Percentiles rank a stretch among this genome's conserved stretches.
phyloP scores from a whole-genome alignment of 163 green algal species.

The Prototheca stagnorum region DNA sequence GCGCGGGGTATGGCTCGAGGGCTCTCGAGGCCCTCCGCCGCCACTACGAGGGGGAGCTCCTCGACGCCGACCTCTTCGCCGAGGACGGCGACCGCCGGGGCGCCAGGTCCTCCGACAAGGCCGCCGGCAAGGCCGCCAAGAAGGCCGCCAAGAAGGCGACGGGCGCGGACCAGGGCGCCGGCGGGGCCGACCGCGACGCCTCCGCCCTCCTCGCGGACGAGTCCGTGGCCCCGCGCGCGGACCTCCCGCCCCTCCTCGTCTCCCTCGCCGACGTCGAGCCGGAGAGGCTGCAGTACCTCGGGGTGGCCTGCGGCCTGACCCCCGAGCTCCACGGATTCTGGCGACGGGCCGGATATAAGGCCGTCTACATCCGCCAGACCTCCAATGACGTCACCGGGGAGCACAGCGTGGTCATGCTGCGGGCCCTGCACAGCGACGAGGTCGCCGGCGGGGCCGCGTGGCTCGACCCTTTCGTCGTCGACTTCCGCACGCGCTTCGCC shows the following conservation, averaged over 20 bases:
- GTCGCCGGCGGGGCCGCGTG: constrained; percentile 26
- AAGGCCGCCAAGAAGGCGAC: not conserved
- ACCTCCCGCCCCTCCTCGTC: constrained; percentile 76
- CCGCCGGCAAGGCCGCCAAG: not conserved
- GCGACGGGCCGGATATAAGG: constrained; percentile 49
- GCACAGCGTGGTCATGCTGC: constrained; percentile 83
- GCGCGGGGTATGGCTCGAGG: constrained; percentile 47
- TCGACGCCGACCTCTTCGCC: constrained; percentile 25
- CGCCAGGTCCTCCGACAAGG: too few relatives aligned
- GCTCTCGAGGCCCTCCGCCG: constrained; percentile 43
- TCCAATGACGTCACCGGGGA: constrained; percentile 66
- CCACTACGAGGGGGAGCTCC: constrained; percentile 47
- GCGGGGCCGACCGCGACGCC: not conserved
- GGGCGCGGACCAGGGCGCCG: not conserved
- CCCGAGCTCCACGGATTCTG: constrained; percentile 86
- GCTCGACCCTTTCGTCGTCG: constrained; percentile 64
- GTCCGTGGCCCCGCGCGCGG: constrained; percentile 46
- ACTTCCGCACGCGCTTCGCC: constrained; percentile 51
- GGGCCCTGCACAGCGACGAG: constrained; percentile 35
- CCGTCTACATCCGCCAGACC: constrained; percentile 85
- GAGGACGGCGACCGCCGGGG: constrained; percentile 13
- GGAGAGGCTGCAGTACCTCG: constrained; percentile 74
- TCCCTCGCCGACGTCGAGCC: constrained; percentile 43
- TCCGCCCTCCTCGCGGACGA: constrained; percentile 52
- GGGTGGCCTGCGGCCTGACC: constrained; percentile 81